A percentile compares a stretch with the other conserved stretches of the same genome.
Evolutionary conservation across 345 rosid species (phyloP).

Genomic region (Gossypium ekmanianum): DNA sequence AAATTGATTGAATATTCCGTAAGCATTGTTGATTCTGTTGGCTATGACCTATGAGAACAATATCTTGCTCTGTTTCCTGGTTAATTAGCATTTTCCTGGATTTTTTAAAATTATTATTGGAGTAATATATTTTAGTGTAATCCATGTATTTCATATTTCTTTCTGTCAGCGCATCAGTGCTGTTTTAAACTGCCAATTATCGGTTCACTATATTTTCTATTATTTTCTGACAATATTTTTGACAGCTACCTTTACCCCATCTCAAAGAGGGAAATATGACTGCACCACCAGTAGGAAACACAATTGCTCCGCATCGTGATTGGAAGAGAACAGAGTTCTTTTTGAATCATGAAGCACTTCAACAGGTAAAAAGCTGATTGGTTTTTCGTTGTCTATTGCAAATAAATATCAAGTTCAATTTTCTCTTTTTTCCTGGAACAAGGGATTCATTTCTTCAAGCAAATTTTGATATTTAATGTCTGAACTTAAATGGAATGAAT

Average conservation of each 20-base stretch:
- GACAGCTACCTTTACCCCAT: constrained; percentile 14
- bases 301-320: constrained; percentile 6
- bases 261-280: constrained; percentile 12
- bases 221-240: neutral
- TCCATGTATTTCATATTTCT: neutral
- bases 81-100: neutral
- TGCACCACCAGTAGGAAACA: constrained; percentile 5
- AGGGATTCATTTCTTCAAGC: constrained; percentile 4
- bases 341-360: constrained; percentile 12
- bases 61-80: neutral
- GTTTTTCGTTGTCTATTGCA: neutral
- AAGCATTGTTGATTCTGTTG: neutral
- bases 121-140: neutral
- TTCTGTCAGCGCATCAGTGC: neutral
- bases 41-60: neutral
- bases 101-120: neutral
- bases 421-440: neutral
- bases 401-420: neutral
- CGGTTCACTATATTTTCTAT: neutral
- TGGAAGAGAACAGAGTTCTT: constrained; percentile 11
- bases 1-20: neutral
- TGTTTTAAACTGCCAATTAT: neutral
- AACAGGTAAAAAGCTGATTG: constrained; percentile 4
- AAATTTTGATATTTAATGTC: neutral
- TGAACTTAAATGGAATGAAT: neutral